Conservation (phyloP, 768 basidiomycete genomes). For the Leccinum aurantiacum region DNA sequence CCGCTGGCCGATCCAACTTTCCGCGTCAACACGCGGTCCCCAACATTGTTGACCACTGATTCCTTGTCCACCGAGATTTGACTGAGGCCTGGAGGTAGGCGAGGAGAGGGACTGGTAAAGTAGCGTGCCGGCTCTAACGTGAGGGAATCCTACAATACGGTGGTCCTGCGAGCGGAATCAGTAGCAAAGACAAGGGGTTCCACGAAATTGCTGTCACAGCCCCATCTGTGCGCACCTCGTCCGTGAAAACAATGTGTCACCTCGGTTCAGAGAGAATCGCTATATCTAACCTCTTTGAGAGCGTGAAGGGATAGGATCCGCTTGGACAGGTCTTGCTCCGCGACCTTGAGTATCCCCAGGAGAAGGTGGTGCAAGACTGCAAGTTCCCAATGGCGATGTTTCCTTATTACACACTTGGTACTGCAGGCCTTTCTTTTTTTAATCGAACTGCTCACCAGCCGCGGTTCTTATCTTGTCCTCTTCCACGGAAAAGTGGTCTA, state of each 20-base stretch:
- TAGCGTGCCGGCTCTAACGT: constrained; percentile 56
- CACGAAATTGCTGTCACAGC: too few species aligned
- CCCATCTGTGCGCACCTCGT: too few species aligned
- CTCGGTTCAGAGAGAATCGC: not conserved
- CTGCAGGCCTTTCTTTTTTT: too few species aligned
- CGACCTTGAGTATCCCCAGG: too few species aligned
- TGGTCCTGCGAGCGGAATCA: too few species aligned
- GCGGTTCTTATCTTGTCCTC: constrained; percentile 88
- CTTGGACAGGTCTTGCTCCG: constrained; percentile 34
- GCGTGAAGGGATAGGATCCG: constrained; percentile 87
- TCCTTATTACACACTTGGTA: too few species aligned
- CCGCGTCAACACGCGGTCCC: constrained; percentile 67
- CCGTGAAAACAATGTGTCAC: too few species aligned
- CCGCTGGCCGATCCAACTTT: constrained; percentile 49
- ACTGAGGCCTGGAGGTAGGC: constrained; percentile 42
- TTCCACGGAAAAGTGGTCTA: constrained; percentile 72
- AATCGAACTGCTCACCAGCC: constrained; percentile 60
- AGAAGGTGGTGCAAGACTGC: too few species aligned
- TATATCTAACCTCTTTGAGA: constrained; percentile 73
- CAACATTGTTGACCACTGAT: constrained; percentile 58
- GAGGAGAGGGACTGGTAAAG: constrained; percentile 49
- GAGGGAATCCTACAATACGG: too few species aligned
- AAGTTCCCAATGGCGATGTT: too few species aligned
- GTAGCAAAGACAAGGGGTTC: too few species aligned
- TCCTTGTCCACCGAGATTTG: constrained; percentile 58